Conservation (phyloP, 805 yeast genomes). For the Yarrowia sp. region DNA sequence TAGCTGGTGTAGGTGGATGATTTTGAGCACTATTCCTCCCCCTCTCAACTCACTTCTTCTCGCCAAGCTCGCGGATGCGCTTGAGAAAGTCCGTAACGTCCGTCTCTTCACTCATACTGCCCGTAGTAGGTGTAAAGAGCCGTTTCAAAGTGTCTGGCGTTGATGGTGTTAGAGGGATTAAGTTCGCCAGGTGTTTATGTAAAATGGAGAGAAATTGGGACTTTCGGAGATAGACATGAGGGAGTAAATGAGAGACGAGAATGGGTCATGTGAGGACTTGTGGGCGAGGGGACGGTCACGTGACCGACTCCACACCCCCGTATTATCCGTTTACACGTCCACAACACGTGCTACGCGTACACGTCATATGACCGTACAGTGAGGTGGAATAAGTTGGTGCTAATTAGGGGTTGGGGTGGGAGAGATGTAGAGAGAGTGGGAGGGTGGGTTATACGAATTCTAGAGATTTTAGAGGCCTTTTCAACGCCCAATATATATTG, state of each 20-base stretch:
- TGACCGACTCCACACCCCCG: not conserved
- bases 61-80: constrained; percentile 47
- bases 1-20: not conserved
- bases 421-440: too few relatives aligned
- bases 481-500: too few relatives aligned
- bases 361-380: constrained; percentile 1
- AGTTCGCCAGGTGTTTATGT: constrained; percentile 25
- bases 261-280: not conserved
- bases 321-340: not conserved
- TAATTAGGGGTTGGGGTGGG: not conserved
- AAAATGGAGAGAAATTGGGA: constrained; percentile 10
- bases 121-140: not conserved
- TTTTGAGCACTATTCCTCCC: too few relatives aligned
- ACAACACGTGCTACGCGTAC: constrained; percentile 18
- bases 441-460: too few relatives aligned
- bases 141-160: not conserved
- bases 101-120: constrained; percentile 39
- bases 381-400: not conserved
- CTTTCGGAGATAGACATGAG: not conserved
- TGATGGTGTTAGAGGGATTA: constrained; percentile 25
- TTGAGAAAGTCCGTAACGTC: constrained; percentile 47
- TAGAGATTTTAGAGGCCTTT: too few relatives aligned
- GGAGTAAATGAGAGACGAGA: not conserved
- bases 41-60: constrained; percentile 45
- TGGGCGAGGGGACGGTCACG: not conserved